A percentile compares a stretch with the other conserved stretches of the same genome.
Conservation (phyloP, 306 rosid genomes). For the Lathyrus tuberosus region DNA sequence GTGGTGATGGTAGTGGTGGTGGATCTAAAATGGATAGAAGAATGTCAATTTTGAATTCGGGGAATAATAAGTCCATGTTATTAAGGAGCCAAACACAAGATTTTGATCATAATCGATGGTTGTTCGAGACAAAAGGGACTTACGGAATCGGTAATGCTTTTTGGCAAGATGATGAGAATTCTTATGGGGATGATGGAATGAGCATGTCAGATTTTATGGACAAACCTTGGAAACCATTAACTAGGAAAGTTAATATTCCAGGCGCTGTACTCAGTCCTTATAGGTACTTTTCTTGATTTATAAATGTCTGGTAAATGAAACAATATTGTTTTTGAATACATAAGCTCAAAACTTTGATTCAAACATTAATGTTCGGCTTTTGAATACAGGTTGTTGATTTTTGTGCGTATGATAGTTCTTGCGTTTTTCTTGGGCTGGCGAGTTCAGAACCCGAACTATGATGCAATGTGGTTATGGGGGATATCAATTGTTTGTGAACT, state of each 20-base stretch:
- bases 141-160: conserved; percentile 86
- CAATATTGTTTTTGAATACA: neutral
- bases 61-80: conserved; percentile 69
- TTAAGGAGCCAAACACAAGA: conserved; percentile 77
- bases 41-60: conserved; percentile 65
- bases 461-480: conserved; percentile 90
- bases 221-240: conserved; percentile 88
- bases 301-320: neutral
- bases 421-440: conserved; percentile 60
- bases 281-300: conserved; percentile 47
- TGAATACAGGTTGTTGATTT: conserved; percentile 63
- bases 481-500: conserved; percentile 80
- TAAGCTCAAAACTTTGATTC: neutral
- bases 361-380: neutral
- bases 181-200: conserved; percentile 53
- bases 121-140: conserved; percentile 78
- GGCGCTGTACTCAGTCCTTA: conserved; percentile 78
- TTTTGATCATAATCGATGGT: conserved; percentile 88
- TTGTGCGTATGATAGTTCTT: conserved; percentile 52
- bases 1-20: conserved; percentile 18
- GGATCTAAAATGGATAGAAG: conserved; percentile 60
- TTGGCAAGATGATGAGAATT: conserved; percentile 63
- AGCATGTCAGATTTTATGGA: conserved; percentile 79
- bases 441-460: conserved; percentile 65
- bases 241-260: conserved; percentile 62